Base-by-base conservation (phyloP, 73 alveolate species). In the Tetrahymena borealis region DNA sequence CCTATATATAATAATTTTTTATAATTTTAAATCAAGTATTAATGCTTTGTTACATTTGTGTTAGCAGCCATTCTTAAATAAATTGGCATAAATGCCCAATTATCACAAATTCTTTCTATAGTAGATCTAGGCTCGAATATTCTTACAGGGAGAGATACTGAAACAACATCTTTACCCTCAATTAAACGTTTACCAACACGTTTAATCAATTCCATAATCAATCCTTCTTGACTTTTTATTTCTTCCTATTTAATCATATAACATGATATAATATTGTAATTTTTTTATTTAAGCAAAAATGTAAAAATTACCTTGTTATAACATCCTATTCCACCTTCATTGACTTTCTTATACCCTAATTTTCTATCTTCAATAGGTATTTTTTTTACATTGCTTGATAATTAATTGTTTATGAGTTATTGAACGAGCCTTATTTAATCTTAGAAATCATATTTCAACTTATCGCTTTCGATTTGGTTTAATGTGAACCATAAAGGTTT, bases 51-150 rank as follows among this genome's bases (percentile, higher is more conserved):
- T 60, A 60, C 85, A 6, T 77, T 9, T 3, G 79, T 78, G 32
- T 79, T 78, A 32, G 94, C 94, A 24, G 98, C 99, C 43, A 79
- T n/a, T 78, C 93, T 93, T 78, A 97, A 78, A 90, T 91, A 97
- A 39, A 78, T 90, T 31, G 99, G 98, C 33, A 96, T 97, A 92
- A 96, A 96, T 1, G 98, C 95, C 96, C 97, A 97, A 39, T 78
- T 90, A 92, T 97, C 99, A 39, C 94, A 94, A 28, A 97, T 94
- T 42, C 99, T 42, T 79, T 97, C 96, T 33, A 96, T 93, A 36
- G 97, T 93, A 8, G 98, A 94, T 78, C 99, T 94, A 32, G 99
- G 98, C 94, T 97, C 99, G 78, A 97, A 97, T 31, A 97, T 96
- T 90, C 98, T 91, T 78, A 97, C 97, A 13, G 98, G 99, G 4